Evolutionary conservation across 257 asterid species (phyloP).

Genomic region (Solanum bulbocastanum): DNA sequence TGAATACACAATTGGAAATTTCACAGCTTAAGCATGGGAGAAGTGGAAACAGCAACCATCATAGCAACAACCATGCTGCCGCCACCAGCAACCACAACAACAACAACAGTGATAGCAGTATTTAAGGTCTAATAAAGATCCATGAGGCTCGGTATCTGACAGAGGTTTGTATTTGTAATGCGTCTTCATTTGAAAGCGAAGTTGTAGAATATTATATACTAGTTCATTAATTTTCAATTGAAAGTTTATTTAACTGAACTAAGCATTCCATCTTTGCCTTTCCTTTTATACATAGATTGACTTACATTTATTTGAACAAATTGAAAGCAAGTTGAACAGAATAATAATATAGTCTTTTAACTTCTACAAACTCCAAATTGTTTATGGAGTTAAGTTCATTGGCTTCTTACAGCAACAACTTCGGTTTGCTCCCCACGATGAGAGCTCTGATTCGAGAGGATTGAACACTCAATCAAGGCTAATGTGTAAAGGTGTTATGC

Average conservation of each 20-base stretch:
- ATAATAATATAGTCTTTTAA: neutral
- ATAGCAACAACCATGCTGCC: neutral
- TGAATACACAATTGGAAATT: conserved; percentile 75
- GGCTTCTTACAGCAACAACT: neutral
- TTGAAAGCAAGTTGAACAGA: neutral
- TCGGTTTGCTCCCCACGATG: neutral
- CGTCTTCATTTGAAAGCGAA: neutral
- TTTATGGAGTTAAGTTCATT: neutral
- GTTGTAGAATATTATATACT: neutral
- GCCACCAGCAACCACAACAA: neutral
- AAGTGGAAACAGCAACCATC: conserved; percentile 12
- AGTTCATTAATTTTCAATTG: neutral
- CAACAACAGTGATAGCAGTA: conserved; percentile 47
- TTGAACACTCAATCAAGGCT: neutral
- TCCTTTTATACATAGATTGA: neutral
- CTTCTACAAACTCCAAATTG: neutral
- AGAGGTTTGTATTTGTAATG: neutral
- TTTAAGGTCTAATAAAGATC: conserved; percentile 8
- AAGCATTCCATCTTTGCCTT: neutral
- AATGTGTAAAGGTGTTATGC: neutral
- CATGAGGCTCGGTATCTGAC: neutral
- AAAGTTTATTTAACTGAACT: neutral
- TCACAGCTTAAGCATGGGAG: conserved; percentile 45
- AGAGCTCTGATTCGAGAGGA: neutral
- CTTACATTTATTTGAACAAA: neutral